Evolutionary conservation across 805 yeast species (phyloP).

Genomic region (Diddensiella santjacobensis): DNA sequence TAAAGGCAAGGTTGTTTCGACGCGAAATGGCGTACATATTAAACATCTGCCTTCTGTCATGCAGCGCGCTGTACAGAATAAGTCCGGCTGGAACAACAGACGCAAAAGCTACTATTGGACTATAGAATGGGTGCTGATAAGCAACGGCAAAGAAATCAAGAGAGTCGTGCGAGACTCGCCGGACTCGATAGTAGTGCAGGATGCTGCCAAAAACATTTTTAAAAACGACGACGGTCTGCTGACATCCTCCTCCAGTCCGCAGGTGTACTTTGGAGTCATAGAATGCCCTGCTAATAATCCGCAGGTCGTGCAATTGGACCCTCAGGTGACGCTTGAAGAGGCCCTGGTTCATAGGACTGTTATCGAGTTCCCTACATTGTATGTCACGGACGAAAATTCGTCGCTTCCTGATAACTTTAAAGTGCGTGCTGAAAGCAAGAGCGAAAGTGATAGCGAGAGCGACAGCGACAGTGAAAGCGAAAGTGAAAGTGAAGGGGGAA

Average conservation of each 20-base stretch:
- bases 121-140: slow-evolving; percentile 57
- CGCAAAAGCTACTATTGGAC: slow-evolving; percentile 70
- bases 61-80: slow-evolving; percentile 61
- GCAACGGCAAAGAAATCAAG: slow-evolving; percentile 26
- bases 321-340: slow-evolving; percentile 40
- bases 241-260: neutral
- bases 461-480: slow-evolving; percentile 20
- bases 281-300: slow-evolving; percentile 18
- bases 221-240: neutral
- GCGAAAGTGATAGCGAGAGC: slow-evolving; percentile 13
- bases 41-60: slow-evolving; percentile 65
- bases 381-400: slow-evolving; percentile 7
- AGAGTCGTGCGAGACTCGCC: slow-evolving; percentile 5
- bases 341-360: slow-evolving; percentile 55
- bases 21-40: slow-evolving; percentile 59
- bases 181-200: slow-evolving; percentile 1
- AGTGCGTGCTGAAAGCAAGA: slow-evolving; percentile 14
- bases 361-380: slow-evolving; percentile 74
- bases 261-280: neutral
- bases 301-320: slow-evolving; percentile 16
- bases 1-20: slow-evolving; percentile 21
- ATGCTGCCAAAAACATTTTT: slow-evolving; percentile 14
- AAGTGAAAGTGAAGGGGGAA: slow-evolving; percentile 23
- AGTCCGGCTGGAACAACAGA: slow-evolving; percentile 65
- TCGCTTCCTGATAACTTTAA: neutral